Evolutionary conservation across 2,329 filamentous ascomycete species (phyloP).

Genomic region (Fusarium cicatricum): DNA sequence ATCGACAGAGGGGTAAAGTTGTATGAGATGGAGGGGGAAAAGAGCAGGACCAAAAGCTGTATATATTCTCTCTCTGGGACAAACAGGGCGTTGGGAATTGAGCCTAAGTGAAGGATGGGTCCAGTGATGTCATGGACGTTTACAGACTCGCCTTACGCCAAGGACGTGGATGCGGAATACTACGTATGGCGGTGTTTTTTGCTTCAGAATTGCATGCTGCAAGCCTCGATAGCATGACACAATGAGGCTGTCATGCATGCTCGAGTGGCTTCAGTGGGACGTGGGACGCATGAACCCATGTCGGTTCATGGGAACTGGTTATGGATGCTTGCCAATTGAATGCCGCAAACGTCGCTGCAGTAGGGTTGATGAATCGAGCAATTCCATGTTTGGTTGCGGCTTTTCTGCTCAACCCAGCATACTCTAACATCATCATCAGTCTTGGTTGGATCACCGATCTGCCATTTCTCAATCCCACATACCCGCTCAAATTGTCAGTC

Average conservation of each 20-base stretch:
- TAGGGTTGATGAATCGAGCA: no score
- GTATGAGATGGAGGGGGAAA: conserved; percentile 5
- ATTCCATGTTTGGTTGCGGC: background rate
- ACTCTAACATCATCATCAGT: background rate
- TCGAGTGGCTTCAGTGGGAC: conserved; percentile 8
- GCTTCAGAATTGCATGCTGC: background rate
- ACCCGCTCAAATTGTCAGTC: conserved; percentile 17
- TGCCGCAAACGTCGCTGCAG: background rate
- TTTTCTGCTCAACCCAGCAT: no score
- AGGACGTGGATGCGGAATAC: background rate
- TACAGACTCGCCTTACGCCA: background rate
- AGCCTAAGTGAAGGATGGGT: conserved; percentile 33
- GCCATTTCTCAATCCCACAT: conserved; percentile 24
- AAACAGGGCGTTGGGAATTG: conserved; percentile 12
- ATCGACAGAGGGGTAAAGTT: conserved; percentile 7
- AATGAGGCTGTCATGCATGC: conserved; percentile 30
- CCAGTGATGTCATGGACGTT: conserved; percentile 39
- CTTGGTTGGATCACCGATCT: conserved; percentile 8
- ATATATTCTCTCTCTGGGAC: conserved; percentile 13
- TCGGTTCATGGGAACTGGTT: background rate
- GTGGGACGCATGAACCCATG: conserved; percentile 26
- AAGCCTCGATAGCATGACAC: conserved; percentile 15
- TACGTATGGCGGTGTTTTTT: no score
- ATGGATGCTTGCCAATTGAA: no score
- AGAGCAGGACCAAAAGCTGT: conserved; percentile 13